Evolutionary conservation across 1,284 basidiomycete species (phyloP).

Genomic region (Boletus mariae): DNA sequence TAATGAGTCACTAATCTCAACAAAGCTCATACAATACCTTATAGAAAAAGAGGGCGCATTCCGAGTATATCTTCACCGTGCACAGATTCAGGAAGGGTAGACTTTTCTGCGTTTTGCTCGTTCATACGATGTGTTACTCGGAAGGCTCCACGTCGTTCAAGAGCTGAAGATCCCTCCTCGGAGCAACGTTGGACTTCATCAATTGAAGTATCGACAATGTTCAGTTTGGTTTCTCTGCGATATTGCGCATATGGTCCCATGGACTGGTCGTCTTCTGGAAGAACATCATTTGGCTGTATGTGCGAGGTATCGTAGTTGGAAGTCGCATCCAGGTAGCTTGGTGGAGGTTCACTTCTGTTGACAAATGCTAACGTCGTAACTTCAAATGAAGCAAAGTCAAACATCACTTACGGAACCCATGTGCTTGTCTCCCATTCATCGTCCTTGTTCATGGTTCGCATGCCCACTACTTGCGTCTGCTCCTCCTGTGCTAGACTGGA

Average conservation of each 20-base stretch:
- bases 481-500: not conserved
- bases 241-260: not conserved
- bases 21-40: no score
- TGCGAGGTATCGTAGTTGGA: not conserved
- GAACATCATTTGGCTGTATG: not conserved
- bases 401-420: slow-evolving; percentile 5
- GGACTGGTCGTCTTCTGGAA: not conserved
- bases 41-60: not conserved
- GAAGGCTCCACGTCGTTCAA: not conserved
- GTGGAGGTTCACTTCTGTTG: slow-evolving; percentile 6
- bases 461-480: not conserved
- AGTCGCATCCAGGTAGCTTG: slow-evolving; percentile 14
- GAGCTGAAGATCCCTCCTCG: not conserved
- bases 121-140: not conserved
- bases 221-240: not conserved
- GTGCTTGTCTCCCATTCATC: not conserved
- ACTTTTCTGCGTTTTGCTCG: not conserved
- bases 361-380: not conserved
- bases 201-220: not conserved
- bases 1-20: no score
- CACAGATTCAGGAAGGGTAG: not conserved
- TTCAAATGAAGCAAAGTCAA: not conserved
- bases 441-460: not conserved
- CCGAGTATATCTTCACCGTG: not conserved
- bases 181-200: not conserved